A percentile compares a stretch with the other conserved stretches of the same genome.
Conservation (phyloP, 2,329 filamentous ascomycete genomes). For the Cladosporium sp. region DNA sequence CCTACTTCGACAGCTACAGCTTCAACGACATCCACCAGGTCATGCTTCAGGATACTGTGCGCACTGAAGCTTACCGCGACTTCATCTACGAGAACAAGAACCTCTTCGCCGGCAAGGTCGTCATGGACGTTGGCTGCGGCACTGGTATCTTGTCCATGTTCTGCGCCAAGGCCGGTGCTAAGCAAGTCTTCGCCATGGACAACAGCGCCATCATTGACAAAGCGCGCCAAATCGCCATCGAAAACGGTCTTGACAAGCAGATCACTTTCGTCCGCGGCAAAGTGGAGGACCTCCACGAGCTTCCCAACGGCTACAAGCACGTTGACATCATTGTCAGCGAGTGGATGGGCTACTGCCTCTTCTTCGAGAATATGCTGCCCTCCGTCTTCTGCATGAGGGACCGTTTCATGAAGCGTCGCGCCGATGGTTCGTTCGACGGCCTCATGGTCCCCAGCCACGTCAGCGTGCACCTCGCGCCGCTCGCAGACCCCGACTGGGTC, state of each 20-base stretch:
- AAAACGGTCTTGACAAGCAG: conserved; percentile 70
- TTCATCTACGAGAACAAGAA: conserved; percentile 92
- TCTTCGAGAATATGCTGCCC: conserved; percentile 95
- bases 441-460: conserved; percentile 85
- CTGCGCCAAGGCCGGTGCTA: conserved; percentile 84
- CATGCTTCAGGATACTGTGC: conserved; percentile 88
- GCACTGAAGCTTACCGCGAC: conserved; percentile 89
- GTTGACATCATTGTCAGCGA: conserved; percentile 96
- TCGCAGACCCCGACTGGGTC: conserved; percentile 75
- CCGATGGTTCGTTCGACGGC: conserved; percentile 57
- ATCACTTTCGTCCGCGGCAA: conserved; percentile 83
- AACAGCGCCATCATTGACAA: conserved; percentile 88
- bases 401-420: conserved; percentile 65
- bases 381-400: conserved; percentile 88
- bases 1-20: conserved; percentile 31
- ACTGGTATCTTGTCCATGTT: conserved; percentile 90
- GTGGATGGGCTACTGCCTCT: conserved; percentile 95
- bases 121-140: conserved; percentile 86
- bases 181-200: conserved; percentile 85
- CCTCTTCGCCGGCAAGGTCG: conserved; percentile 79
- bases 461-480: conserved; percentile 78
- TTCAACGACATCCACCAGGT: conserved; percentile 76
- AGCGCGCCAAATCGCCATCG: conserved; percentile 79
- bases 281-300: conserved; percentile 74
- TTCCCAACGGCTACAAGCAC: conserved; percentile 65